Conservation (phyloP, 352 stramenopile species). For the Globisporangium rhizosaccharum region DNA sequence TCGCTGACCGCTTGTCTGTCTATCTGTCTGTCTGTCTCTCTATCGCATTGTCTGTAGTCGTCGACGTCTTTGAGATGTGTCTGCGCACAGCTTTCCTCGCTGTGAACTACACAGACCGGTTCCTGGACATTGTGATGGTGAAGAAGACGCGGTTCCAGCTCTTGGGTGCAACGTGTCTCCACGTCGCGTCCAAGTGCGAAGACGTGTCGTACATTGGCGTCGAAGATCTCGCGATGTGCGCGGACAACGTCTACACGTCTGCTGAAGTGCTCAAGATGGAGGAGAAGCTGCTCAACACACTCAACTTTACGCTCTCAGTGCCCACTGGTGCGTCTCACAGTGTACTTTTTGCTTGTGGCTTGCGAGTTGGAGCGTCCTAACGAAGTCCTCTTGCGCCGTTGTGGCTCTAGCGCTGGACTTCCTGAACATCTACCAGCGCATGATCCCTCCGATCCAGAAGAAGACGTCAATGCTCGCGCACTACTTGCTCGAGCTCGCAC, state of each 20-base stretch:
- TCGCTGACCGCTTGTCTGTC: not conserved
- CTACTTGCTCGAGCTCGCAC: slow-evolving; percentile 82
- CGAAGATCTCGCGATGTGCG: slow-evolving; percentile 88
- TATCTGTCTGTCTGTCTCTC: not conserved
- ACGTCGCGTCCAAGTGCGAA: slow-evolving; percentile 90
- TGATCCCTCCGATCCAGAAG: slow-evolving; percentile 79
- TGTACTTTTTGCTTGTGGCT: not conserved
- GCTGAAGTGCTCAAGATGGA: slow-evolving; percentile 89
- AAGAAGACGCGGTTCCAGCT: slow-evolving; percentile 88
- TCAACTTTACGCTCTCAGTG: slow-evolving; percentile 89
- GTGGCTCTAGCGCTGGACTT: slow-evolving; percentile 70
- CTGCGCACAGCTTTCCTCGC: slow-evolving; percentile 85
- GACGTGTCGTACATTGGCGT: slow-evolving; percentile 91
- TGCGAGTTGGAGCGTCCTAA: not conserved
- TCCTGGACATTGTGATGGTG: slow-evolving; percentile 84
- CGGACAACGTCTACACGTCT: slow-evolving; percentile 88
- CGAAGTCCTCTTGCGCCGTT: not conserved
- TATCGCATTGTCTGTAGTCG: slow-evolving; percentile 38
- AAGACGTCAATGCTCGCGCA: slow-evolving; percentile 86
- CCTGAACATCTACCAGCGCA: slow-evolving; percentile 86
- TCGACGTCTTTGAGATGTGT: slow-evolving; percentile 92
- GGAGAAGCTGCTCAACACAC: slow-evolving; percentile 89
- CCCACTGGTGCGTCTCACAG: slow-evolving; percentile 54
- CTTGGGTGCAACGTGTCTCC: slow-evolving; percentile 85
- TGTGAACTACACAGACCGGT: slow-evolving; percentile 89